These are phyloP conservation scores for Globisporangium uncinulatum DNA, from an alignment of 352 stramenopile species.

Conservation along the genomic window DNA sequence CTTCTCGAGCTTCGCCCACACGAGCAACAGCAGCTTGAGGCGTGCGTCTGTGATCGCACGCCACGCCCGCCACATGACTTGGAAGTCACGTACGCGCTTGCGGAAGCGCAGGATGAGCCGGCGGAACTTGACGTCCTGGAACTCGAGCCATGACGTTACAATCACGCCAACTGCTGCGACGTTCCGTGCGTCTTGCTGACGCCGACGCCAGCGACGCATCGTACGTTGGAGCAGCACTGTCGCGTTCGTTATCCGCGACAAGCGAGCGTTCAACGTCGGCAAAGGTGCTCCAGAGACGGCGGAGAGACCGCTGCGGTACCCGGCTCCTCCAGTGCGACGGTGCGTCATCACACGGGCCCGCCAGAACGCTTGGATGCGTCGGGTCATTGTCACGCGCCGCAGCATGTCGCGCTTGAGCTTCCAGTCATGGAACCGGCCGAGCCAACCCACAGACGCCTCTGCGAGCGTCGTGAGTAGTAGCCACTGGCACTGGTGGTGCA, in stretches of 20 bases:
- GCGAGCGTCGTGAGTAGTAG: slow-evolving; percentile 39
- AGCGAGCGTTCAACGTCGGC: slow-evolving; percentile 33
- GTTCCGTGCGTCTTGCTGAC: slow-evolving; percentile 18
- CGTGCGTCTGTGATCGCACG: slow-evolving; percentile 62
- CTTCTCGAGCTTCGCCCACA: slow-evolving; percentile 61
- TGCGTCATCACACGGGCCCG: slow-evolving; percentile 21
- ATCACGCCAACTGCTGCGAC: slow-evolving; percentile 36
- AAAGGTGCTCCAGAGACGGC: slow-evolving; percentile 13
- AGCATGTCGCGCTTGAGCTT: slow-evolving; percentile 30
- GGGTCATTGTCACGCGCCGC: slow-evolving; percentile 38
- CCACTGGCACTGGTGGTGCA: slow-evolving; percentile 55
- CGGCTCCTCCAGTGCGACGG: slow-evolving; percentile 19
- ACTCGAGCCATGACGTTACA: slow-evolving; percentile 71
- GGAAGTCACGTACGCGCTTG: slow-evolving; percentile 68
- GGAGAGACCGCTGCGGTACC: slow-evolving; percentile 1
- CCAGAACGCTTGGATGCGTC: slow-evolving; percentile 53
- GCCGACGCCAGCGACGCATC: slow-evolving; percentile 36
- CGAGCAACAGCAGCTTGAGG: slow-evolving; percentile 60
- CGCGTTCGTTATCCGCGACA: slow-evolving; percentile 40
- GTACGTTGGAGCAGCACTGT: slow-evolving; percentile 32
- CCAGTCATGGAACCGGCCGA: slow-evolving; percentile 36
- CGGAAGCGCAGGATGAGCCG: slow-evolving; percentile 73
- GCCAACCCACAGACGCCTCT: slow-evolving; percentile 28
- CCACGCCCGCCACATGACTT: slow-evolving; percentile 70
- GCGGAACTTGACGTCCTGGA: slow-evolving; percentile 81